Conservation (phyloP, 371 early-diverging fungal species). For the Mortierella sp. region DNA sequence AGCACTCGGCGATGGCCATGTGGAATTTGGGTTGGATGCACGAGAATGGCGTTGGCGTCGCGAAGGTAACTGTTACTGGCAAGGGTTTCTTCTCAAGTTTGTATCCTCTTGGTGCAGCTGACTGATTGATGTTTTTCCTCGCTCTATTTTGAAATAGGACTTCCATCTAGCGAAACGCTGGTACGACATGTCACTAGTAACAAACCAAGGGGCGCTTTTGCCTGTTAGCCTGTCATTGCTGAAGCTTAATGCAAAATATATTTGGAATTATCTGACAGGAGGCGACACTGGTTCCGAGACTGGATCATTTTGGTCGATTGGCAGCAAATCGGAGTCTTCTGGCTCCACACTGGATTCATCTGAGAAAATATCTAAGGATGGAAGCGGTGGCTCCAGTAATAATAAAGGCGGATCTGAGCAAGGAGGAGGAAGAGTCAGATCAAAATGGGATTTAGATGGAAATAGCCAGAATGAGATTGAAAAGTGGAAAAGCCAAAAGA, state of each 20-base stretch:
- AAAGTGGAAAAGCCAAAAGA: slow-evolving; percentile 39
- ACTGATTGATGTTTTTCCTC: slow-evolving; percentile 8
- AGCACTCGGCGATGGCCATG: slow-evolving; percentile 88
- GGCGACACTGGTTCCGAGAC: slow-evolving; percentile 62
- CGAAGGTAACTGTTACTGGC: slow-evolving; percentile 71
- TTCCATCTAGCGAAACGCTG: slow-evolving; percentile 93
- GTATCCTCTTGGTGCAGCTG: not conserved
- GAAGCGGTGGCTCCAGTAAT: not conserved
- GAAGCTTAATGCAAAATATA: slow-evolving; percentile 77
- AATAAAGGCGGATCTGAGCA: not conserved
- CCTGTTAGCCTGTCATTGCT: slow-evolving; percentile 84
- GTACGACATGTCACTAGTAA: slow-evolving; percentile 84
- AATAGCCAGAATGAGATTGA: slow-evolving; percentile 34
- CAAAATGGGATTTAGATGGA: slow-evolving; percentile 33
- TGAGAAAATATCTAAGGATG: not conserved
- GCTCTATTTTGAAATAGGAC: slow-evolving; percentile 68
- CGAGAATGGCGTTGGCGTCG: slow-evolving; percentile 94
- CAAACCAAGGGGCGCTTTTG: slow-evolving; percentile 85
- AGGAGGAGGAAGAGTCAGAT: slow-evolving; percentile 1
- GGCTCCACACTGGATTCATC: not conserved
- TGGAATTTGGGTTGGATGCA: slow-evolving; percentile 98
- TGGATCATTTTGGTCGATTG: slow-evolving; percentile 57
- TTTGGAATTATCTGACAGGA: slow-evolving; percentile 75
- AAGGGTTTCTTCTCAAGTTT: slow-evolving; percentile 4
- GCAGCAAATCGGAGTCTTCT: slow-evolving; percentile 26